Evolutionary conservation across 2,329 filamentous ascomycete genomes (phyloP).

Genomic region (Xylariaceae sp.): DNA sequence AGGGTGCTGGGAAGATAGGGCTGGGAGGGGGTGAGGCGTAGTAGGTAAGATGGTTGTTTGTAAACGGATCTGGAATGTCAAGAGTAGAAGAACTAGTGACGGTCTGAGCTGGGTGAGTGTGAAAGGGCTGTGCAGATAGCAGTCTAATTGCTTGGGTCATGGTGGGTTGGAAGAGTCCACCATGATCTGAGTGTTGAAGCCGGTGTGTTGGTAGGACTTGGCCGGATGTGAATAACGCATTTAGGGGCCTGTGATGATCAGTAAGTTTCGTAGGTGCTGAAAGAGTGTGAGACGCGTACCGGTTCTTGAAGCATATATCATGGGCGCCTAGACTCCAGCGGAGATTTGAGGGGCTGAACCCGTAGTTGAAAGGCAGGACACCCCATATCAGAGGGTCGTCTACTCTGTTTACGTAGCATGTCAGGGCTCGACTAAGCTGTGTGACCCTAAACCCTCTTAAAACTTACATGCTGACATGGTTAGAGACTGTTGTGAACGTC

Average conservation of each 20-base stretch:
- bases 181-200: slow-evolving; percentile 68
- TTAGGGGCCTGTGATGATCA: slow-evolving; percentile 51
- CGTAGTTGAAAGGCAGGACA: slow-evolving; percentile 70
- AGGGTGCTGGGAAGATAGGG: slow-evolving; percentile 51
- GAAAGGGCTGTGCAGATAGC: slow-evolving; percentile 60
- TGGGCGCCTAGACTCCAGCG: slow-evolving; percentile 90
- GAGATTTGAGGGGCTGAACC: slow-evolving; percentile 68
- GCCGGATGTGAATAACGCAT: slow-evolving; percentile 80
- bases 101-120: slow-evolving; percentile 17
- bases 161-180: slow-evolving; percentile 86
- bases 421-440: slow-evolving; percentile 19
- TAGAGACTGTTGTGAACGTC: slow-evolving; percentile 62
- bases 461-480: slow-evolving; percentile 84
- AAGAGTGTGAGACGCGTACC: slow-evolving; percentile 46
- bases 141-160: slow-evolving; percentile 81
- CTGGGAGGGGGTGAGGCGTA: too few species aligned
- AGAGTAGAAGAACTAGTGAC: slow-evolving; percentile 15
- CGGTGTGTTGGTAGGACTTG: slow-evolving; percentile 91
- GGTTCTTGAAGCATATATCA: slow-evolving; percentile 90
- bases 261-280: slow-evolving; percentile 7
- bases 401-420: slow-evolving; percentile 53
- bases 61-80: slow-evolving; percentile 51
- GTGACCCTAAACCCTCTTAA: not conserved
- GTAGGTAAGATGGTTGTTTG: slow-evolving; percentile 60
- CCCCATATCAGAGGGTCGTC: slow-evolving; percentile 97